A percentile compares a stretch with the other conserved stretches of the same genome.
Conservation (phyloP, 2,329 filamentous ascomycete species). For the Pseudocercospora vitis region DNA sequence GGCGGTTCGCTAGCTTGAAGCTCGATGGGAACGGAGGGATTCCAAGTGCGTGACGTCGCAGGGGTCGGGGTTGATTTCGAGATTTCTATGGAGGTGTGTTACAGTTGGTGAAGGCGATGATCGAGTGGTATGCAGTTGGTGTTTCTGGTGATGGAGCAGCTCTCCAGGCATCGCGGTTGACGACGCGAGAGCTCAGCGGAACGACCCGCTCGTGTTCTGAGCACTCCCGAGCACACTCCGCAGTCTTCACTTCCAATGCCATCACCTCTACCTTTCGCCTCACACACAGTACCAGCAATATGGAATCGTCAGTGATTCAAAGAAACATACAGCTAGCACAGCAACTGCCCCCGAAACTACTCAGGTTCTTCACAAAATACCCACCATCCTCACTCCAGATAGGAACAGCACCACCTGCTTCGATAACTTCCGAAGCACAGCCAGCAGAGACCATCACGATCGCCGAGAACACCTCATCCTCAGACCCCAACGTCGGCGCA, state of each 20-base stretch:
- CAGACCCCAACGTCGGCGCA: conserved; percentile 42
- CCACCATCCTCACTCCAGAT: conserved; percentile 59
- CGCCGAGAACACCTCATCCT: conserved; percentile 41
- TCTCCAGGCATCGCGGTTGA: conserved; percentile 6
- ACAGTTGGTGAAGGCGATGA: neutral
- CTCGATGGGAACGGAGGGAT: neutral
- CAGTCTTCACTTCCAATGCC: conserved; percentile 9
- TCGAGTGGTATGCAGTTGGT: neutral
- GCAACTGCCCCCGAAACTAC: conserved; percentile 72
- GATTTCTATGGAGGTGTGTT: neutral
- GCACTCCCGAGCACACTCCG: conserved; percentile 16
- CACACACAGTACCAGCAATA: conserved; percentile 16
- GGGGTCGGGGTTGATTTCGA: neutral
- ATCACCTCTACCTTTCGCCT: conserved; percentile 3
- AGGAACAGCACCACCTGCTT: conserved; percentile 16
- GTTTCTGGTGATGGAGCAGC: conserved; percentile 8
- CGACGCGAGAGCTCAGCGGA: neutral
- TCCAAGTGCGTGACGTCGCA: neutral
- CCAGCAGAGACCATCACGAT: conserved; percentile 46
- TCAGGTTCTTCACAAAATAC: conserved; percentile 86
- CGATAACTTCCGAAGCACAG: conserved; percentile 30
- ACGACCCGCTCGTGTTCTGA: neutral
- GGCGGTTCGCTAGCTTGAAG: conserved; percentile 8
- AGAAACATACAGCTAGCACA: conserved; percentile 61
- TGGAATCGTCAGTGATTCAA: conserved; percentile 22